Conservation (phyloP, 2,329 filamentous ascomycete genomes). For the Fusarium buharicum region DNA sequence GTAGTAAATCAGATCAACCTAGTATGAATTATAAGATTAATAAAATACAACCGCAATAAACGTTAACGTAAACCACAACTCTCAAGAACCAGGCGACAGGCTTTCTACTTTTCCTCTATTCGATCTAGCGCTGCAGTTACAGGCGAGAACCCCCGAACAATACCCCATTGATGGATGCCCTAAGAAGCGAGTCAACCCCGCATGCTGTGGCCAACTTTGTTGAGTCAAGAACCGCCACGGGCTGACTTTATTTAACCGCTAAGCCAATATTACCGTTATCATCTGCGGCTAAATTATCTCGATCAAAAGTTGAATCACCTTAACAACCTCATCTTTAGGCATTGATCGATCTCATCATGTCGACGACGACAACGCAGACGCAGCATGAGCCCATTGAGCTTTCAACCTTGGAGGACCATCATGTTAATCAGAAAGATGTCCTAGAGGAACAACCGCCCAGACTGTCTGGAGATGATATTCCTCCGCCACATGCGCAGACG, state of each 20-base stretch:
- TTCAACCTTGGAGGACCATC: constrained; percentile 1
- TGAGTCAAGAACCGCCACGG: not conserved
- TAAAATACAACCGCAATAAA: too few species aligned
- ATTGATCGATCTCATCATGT: constrained; percentile 10
- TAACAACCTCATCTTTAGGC: not conserved
- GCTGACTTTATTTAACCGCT: not conserved
- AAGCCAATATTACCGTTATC: not conserved
- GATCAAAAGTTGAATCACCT: not conserved
- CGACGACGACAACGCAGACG: constrained; percentile 23
- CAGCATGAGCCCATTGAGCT: constrained; percentile 24
- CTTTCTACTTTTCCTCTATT: not conserved
- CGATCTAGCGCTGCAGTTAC: not conserved
- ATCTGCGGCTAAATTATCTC: not conserved
- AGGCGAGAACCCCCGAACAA: not conserved
- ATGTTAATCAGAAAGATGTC: constrained; percentile 6
- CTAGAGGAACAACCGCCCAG: constrained; percentile 3
- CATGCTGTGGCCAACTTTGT: not conserved
- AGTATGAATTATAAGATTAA: too few species aligned
- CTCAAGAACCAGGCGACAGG: too few species aligned
- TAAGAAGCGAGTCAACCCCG: not conserved
- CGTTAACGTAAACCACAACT: too few species aligned
- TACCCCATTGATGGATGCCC: not conserved
- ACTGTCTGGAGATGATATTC: constrained; percentile 15
- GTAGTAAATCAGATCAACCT: too few species aligned
- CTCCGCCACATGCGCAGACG: constrained; percentile 45